Evolutionary conservation across 306 rosid genomes (phyloP).

Genomic region (Castanea crenata): DNA sequence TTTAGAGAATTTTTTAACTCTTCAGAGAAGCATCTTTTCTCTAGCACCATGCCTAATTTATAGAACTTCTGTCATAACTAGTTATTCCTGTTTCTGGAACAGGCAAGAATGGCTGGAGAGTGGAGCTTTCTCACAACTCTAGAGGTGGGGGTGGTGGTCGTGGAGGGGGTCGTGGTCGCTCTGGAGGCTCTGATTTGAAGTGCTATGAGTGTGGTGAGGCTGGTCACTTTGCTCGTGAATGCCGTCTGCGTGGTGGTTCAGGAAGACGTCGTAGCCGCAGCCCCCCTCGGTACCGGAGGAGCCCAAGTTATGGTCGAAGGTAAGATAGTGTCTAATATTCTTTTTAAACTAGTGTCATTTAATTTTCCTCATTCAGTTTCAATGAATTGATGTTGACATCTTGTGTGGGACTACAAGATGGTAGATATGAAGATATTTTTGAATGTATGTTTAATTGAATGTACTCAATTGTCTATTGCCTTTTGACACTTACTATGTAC

Average conservation of each 20-base stretch:
- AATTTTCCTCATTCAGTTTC: not conserved
- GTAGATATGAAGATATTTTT: not conserved
- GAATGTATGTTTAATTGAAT: not conserved
- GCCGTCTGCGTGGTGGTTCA: conserved; percentile 88
- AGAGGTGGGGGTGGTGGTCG: conserved; percentile 70
- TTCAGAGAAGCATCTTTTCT: not conserved
- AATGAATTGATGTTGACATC: not conserved
- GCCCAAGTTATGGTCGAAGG: conserved; percentile 99
- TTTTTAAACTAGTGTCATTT: not conserved
- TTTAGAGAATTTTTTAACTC: not conserved
- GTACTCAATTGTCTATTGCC: not conserved
- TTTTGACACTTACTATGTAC: conserved; percentile 19
- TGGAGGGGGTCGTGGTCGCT: conserved; percentile 87
- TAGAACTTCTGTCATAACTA: not conserved
- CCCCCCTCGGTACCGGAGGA: conserved; percentile 86
- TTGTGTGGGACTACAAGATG: not conserved
- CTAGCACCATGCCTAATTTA: not conserved
- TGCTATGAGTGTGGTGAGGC: conserved; percentile 99
- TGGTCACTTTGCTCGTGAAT: conserved; percentile 98
- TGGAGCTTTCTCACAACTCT: conserved; percentile 96
- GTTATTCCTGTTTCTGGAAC: conserved; percentile 16
- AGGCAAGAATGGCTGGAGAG: conserved; percentile 99
- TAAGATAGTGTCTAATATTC: conserved; percentile 9
- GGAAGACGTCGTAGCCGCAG: conserved; percentile 94
- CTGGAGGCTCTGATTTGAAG: conserved; percentile 95